Base-by-base conservation (phyloP, 495 filamentous ascomycete genomes). In the Extremus antarcticus region DNA sequence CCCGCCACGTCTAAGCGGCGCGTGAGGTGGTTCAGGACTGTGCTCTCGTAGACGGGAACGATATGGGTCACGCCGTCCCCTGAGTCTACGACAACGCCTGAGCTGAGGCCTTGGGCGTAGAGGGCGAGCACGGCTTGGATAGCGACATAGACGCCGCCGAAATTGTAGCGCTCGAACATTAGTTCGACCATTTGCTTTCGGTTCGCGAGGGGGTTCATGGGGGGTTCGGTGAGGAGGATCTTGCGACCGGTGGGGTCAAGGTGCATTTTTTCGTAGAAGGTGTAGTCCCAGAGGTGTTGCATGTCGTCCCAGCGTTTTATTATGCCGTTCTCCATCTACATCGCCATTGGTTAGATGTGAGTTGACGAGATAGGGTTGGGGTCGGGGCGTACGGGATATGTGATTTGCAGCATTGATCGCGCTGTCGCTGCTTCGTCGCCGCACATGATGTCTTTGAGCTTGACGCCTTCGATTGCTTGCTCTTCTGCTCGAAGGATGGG, bases 361-460 rank as follows among this genome's bases (percentile, higher is more conserved):
- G 13, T 7, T 35, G 41, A 4, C 41, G 7, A 21, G 41, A n/a
- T 7, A 49, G 17, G 19, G 11, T 8, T 49, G 39, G 43, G 77
- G 64, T 22, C 32, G 2, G 23, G 24, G 7, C 50, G 2, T 79
- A 87, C 84, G 63, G 92, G 92, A 70, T 97, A 97, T 67, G 82
- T 90, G 63, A 99, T 92, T 66, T 99, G 94, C 50, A 99, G 80
- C 88, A 95, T 94, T 54, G 87, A 91, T 60, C 92, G 81, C 58
- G 91, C 92, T 24, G 88, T 89, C 11, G 92, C 90, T 24, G 92
- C 92, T 74, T 99, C 92, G 74, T 99, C 94, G 62, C 92, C 92
- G 75, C 90, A 95, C 92, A 99, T 99, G 65, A 99, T 96, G 77
- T 99, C 92, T 78, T 96, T 96, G 68, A 99, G 87, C 58, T 90